Evolutionary conservation across 2,329 filamentous ascomycete species (phyloP).

Genomic region (Alternaria sp.): DNA sequence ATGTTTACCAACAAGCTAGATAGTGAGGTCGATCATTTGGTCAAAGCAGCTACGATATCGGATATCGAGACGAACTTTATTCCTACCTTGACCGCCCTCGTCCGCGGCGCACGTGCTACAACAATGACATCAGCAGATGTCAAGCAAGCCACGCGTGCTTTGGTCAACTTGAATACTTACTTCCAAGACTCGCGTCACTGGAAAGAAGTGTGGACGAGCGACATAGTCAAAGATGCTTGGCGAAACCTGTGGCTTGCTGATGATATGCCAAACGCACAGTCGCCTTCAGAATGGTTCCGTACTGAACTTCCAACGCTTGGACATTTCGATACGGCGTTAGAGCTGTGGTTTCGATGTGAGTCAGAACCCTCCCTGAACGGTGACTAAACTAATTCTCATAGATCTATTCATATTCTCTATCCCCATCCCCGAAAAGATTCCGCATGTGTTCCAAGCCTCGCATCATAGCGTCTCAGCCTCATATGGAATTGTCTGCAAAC

Average conservation of each 20-base stretch:
- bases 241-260: conserved; percentile 57
- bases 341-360: conserved; percentile 58
- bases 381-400: conserved; percentile 26
- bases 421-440: conserved; percentile 64
- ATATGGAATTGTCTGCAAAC: conserved; percentile 69
- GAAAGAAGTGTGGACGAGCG: conserved; percentile 59
- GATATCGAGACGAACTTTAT: conserved; percentile 54
- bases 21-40: conserved; percentile 50
- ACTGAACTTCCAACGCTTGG: conserved; percentile 57
- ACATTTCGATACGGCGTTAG: conserved; percentile 57
- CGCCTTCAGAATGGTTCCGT: conserved; percentile 56
- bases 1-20: conserved; percentile 55
- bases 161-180: conserved; percentile 56
- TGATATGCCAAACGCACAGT: conserved; percentile 53
- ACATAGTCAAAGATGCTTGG: conserved; percentile 58
- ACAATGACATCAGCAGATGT: conserved; percentile 51
- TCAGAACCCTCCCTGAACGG: neutral
- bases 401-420: conserved; percentile 66
- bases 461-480: conserved; percentile 69
- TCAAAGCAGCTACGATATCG: conserved; percentile 45
- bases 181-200: conserved; percentile 57
- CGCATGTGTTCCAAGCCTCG: conserved; percentile 69
- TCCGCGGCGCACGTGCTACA: conserved; percentile 51
- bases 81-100: conserved; percentile 52
- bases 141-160: conserved; percentile 53